Conservation (phyloP, 257 asterid species). For the Rubia yunnanensis region DNA sequence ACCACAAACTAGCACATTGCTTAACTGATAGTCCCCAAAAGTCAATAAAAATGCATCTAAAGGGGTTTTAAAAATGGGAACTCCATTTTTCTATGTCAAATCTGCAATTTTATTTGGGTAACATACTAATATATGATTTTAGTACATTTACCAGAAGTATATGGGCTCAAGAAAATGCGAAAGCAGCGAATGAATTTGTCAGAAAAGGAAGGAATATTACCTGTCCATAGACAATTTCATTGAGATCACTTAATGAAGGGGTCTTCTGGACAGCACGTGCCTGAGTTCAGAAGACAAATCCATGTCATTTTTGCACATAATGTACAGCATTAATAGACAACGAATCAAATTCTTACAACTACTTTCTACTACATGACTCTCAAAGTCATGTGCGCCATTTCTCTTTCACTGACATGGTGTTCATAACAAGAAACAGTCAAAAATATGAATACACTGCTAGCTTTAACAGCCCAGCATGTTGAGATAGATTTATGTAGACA, state of each 20-base stretch:
- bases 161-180: slow-evolving; percentile 6
- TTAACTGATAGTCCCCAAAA: slow-evolving; percentile 13
- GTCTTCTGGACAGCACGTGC: slow-evolving; percentile 74
- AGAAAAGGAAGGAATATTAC: slow-evolving; percentile 26
- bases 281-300: slow-evolving; percentile 29
- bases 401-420: not conserved
- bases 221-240: slow-evolving; percentile 88
- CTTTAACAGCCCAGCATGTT: not conserved
- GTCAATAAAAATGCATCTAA: slow-evolving; percentile 3
- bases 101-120: not conserved
- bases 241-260: slow-evolving; percentile 81
- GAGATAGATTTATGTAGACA: not conserved
- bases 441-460: not conserved
- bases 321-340: not conserved
- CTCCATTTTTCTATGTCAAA: not conserved
- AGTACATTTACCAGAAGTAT: slow-evolving; percentile 15
- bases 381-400: not conserved
- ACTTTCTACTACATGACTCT: not conserved
- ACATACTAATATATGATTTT: not conserved
- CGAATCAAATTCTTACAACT: not conserved
- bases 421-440: not conserved
- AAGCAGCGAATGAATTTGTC: not conserved
- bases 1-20: slow-evolving; percentile 15
- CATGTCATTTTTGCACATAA: not conserved
- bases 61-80: not conserved